Base-by-base conservation (phyloP, 352 stramenopile species). In the Phytophthora tubulina region DNA sequence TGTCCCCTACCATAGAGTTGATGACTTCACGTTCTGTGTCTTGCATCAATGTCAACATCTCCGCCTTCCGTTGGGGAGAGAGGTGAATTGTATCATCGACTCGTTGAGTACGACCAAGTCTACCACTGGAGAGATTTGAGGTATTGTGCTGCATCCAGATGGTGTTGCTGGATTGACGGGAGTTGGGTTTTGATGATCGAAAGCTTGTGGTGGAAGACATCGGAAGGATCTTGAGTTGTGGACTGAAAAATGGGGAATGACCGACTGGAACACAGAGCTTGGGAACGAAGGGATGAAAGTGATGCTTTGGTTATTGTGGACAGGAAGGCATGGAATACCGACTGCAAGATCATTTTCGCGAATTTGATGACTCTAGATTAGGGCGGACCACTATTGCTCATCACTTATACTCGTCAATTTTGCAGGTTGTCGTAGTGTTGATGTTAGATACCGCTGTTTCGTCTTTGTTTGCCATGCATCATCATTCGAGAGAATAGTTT, bases 1-100 rank as follows among this genome's bases (percentile, higher is more conserved):
- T 39, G n/a, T 72, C 35, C 15, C 73, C 73, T 17, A 77, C 63
- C 70, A 79, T 72, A 31, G 57, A 77, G 7, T 48, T 30, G 33
- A 79, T 58, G 10, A 81, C 75, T 6, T 62, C 17, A 17, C 33
- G 50, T 52, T 81, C 75, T 21, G 61, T 59, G 33, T 67, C 30
- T 55, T 61, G 30, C 70, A 79, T 76, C 6, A 58, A 11, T 17
- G 48, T 32, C 46, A 79, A 51, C 62, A 81, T 71, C 14, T 57
- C 57, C n/a, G 30, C 27, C 36, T 78, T 77, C 21, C 67, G 62
- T 42, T 70, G 42, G 1, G 67, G 21, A 4, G 70, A 65, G 49
- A 81, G 63, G 0, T 70, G 32, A 11, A 74, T 31, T 41, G 45
- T 21, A 36, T 74, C 59, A 57, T 73, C 48, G 32, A 44, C 32